Base-by-base conservation (phyloP, 148 eudicot genomes). In the Euryodendron excelsum region DNA sequence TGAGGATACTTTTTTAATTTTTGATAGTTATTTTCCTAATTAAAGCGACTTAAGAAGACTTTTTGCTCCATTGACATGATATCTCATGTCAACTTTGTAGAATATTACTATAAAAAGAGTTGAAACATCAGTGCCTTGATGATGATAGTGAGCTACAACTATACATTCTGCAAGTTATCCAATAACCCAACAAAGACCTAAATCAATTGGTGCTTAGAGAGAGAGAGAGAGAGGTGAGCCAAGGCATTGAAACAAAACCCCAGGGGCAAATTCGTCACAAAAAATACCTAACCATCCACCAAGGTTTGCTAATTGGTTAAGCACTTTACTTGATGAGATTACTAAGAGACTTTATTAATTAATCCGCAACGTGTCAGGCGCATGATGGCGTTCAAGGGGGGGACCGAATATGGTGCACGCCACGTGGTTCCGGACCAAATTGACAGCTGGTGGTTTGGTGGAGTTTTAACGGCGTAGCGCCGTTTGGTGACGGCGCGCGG, bases 211-310 rank as follows among this genome's bases (percentile, higher is more conserved):
- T n/a, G n/a, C n/a, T 45, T n/a, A 15, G 34, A 25, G 18, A 1
- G 11, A 37, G 18, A 18, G 20, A 71, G n/a, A 14, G 0, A 69
- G 18, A 27, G 10, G 53, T 1, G 9, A 50, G 2, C 39, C 58
- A 0, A 7, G 14, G 13, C 74, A 71, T 5, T 48, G 15, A 5
- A 25, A 69, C 74, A 70, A 27, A 28, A 17, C 28, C 18, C 6
- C 34, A 30, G n/a, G 75, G 75, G 75, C 41, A 77, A 66, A 55
- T 66, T 77, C 45, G 73, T 77, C 48, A 53, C 1, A 21, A 17
- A 14, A 63, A 47, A 13, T 28, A 0, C 10, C 73, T 53, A 44
- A 25, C 30, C 53, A 47, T 36, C 52, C 28, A 28, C 9, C 30
- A 0, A 31, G 11, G 52, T 52, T 36, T 37, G 20, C 21, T 37